Conservation (phyloP, 495 filamentous ascomycete species). For the Podospora australis region DNA sequence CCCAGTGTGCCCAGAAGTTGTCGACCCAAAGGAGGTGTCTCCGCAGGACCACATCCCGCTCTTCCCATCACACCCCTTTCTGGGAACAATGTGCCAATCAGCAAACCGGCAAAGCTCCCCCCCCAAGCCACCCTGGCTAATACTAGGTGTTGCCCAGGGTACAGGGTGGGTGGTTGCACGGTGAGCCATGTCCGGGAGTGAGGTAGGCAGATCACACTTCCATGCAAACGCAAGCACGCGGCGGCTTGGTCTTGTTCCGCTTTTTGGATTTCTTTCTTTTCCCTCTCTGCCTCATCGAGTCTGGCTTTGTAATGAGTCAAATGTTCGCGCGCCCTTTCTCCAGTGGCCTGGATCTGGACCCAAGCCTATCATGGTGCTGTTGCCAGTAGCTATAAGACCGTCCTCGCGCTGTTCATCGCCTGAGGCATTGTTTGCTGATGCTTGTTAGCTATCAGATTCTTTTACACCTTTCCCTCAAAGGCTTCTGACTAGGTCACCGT, state of each 20-base stretch:
- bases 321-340: no score
- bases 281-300: neutral
- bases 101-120: neutral
- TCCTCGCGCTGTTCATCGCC: neutral
- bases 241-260: neutral
- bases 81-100: conserved; percentile 11
- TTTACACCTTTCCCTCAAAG: no score
- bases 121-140: no score
- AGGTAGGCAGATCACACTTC: conserved; percentile 6
- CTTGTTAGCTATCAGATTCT: neutral
- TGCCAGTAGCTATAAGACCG: neutral
- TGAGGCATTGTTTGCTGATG: neutral
- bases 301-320: conserved; percentile 20
- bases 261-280: conserved; percentile 1
- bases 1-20: no score
- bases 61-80: conserved; percentile 9
- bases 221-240: neutral
- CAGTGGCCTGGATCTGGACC: no score
- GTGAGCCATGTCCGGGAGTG: conserved; percentile 7
- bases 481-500: no score
- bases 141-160: neutral
- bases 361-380: neutral
- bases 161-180: neutral
- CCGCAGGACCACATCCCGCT: conserved; percentile 9
- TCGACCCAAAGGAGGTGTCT: no score